phyloP scores from a whole-genome alignment of 192 early-diverging fungal species.

The Dissophora globulifera region DNA sequence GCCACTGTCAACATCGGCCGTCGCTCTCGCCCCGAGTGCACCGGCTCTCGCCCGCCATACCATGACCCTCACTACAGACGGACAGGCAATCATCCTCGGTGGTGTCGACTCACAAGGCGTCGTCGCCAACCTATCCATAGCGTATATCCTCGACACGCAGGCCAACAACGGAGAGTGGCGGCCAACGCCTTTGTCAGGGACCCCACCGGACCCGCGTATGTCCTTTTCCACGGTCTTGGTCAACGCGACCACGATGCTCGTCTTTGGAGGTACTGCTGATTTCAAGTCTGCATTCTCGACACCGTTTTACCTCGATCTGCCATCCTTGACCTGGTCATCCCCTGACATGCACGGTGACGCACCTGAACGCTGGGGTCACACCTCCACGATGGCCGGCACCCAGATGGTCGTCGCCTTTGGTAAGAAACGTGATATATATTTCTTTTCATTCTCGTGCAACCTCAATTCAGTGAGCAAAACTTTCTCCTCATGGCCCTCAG shows the following conservation, averaged over 20 bases:
- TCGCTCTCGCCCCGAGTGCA: constrained; percentile 20
- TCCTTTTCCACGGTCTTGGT: constrained; percentile 41
- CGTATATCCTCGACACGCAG: constrained; percentile 39
- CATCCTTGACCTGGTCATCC: constrained; percentile 49
- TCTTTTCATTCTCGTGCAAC: no score
- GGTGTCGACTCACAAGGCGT: constrained; percentile 25
- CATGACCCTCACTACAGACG: constrained; percentile 45
- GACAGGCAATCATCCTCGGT: constrained; percentile 33
- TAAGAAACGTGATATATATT: constrained; percentile 4
- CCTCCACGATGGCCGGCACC: constrained; percentile 35
- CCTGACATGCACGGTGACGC: constrained; percentile 27
- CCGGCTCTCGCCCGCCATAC: constrained; percentile 45
- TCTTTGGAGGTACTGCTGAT: constrained; percentile 43
- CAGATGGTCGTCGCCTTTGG: constrained; percentile 47
- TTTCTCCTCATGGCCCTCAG: no score
- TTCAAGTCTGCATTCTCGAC: constrained; percentile 10
- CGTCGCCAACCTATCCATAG: constrained; percentile 27
- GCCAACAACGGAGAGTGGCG: constrained; percentile 21
- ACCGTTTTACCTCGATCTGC: constrained; percentile 33
- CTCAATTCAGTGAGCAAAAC: no score
- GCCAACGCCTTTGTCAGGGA: constrained; percentile 8
- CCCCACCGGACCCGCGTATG: constrained; percentile 44
- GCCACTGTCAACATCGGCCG: constrained; percentile 19
- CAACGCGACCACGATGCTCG: constrained; percentile 38
- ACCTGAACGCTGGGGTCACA: constrained; percentile 40